These are phyloP conservation scores for Diaporthe vexans DNA, from an alignment of 2,329 filamentous ascomycete genomes.

Conservation along the genomic window DNA sequence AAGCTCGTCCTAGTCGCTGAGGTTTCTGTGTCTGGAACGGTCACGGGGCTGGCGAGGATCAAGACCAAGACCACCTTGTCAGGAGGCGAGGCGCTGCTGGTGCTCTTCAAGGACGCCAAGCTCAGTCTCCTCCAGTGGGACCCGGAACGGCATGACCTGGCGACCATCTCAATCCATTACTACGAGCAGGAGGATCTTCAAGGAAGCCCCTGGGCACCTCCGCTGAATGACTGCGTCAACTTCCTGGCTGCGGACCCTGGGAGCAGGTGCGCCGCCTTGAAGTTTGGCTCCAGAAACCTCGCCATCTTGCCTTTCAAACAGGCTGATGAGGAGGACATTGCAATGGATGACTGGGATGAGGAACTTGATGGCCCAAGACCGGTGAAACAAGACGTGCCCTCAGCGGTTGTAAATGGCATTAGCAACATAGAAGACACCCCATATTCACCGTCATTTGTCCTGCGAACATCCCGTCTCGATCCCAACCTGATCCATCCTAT, in stretches of 20 bases:
- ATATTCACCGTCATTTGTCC: conserved; percentile 92
- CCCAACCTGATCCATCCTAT: conserved; percentile 89
- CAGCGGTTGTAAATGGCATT: conserved; percentile 59
- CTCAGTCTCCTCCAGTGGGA: conserved; percentile 96
- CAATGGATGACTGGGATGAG: conserved; percentile 92
- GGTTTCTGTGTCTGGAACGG: conserved; percentile 84
- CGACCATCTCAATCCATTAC: conserved; percentile 95
- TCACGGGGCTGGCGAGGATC: conserved; percentile 86
- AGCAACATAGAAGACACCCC: conserved; percentile 74
- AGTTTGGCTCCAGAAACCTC: conserved; percentile 89
- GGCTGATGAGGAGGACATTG: conserved; percentile 82
- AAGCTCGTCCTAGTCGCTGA: conserved; percentile 90
- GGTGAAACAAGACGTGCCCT: conserved; percentile 58
- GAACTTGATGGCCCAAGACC: conserved; percentile 79
- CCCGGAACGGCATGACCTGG: conserved; percentile 80
- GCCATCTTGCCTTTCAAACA: conserved; percentile 96
- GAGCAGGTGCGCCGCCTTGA: conserved; percentile 93
- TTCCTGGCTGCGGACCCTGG: conserved; percentile 90
- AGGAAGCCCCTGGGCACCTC: conserved; percentile 84
- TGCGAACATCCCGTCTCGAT: conserved; percentile 90
- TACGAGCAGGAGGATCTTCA: conserved; percentile 95
- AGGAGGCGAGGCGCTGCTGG: conserved; percentile 84
- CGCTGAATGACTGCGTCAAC: conserved; percentile 82
- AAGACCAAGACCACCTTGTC: conserved; percentile 80
- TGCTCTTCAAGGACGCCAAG: conserved; percentile 92